Conservation (phyloP, 129 eudicot genomes). For the Flaveria sonorensis region DNA sequence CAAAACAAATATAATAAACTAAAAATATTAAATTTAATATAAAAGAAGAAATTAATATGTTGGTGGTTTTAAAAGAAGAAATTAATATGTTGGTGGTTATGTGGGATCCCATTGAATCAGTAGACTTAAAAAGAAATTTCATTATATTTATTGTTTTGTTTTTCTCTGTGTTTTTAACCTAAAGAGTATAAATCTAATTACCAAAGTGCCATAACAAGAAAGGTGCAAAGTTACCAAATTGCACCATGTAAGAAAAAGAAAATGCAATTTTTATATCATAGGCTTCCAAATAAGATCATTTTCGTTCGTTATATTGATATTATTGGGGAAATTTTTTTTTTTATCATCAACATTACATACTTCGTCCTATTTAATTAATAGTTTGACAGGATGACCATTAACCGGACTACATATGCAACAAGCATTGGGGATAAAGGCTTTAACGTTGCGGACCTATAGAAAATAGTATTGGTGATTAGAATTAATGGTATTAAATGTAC, state of each 20-base stretch:
- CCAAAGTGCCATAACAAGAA: not conserved
- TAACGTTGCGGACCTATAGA: too few species aligned
- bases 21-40: too few species aligned
- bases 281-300: not conserved
- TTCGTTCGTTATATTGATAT: not conserved
- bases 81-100: too few species aligned
- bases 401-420: too few species aligned
- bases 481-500: too few species aligned
- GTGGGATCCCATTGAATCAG: not conserved
- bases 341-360: not conserved
- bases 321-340: not conserved
- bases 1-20: not conserved
- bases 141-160: not conserved
- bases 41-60: not conserved
- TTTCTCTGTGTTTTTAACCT: not conserved
- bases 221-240: not conserved
- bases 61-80: not conserved
- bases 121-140: not conserved
- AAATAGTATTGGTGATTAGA: too few species aligned
- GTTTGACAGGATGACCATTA: not conserved
- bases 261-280: not conserved
- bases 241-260: not conserved
- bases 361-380: not conserved
- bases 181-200: not conserved
- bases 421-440: too few species aligned